Evolutionary conservation across 1,284 basidiomycete genomes (phyloP), one percentile per base, ranked within the genome.

Genomic region (Cystobasidiaceae sp.): DNA sequence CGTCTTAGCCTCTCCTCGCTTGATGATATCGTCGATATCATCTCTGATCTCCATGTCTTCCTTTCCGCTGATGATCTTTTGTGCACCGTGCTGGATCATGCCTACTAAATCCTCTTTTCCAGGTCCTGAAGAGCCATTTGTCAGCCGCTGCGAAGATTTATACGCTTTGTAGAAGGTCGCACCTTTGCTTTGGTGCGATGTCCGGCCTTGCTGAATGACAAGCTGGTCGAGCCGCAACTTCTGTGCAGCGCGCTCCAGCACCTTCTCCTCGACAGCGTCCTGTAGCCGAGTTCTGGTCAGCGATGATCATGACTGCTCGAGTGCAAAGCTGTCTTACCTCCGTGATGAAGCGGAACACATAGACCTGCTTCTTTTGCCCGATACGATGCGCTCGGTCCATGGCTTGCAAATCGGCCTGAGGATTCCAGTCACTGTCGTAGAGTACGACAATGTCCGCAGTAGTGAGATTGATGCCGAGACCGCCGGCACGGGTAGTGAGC

Each of bases 361-460:
- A 96, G 19, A 97, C 94, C 78, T 98, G 94, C 79, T 97, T 97
- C 54, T 90, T 97, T 79, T 97, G 96, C 2, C 94, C 94, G 69
- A 98, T 97, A 71, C 94, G 90, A 79, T 98, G 94, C 0, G 94
- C 94, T 70, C 94, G 89, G 76, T 98, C 94, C 96, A 98, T 97
- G 5, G 96, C 96, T 77, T 98, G 96, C 62, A 98, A 77, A 80
- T 99, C 96, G 3, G 94, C 94, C 79, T 99, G 94, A 0, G 96
- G 94, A 77, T 98, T 98, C 94, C 94, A 98, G 78, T 98, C 96
- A 69, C 87, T 90, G 75, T 99, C 96, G 71, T 97, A 98, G n/a
- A 98, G 80, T 0, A 99, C 87, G 49, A 99, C 94, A 60, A 97
- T 83, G 77, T 98, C 96, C 11, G 94, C 96, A 0, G 88, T 86